phyloP scores from a whole-genome alignment of 2,329 filamentous ascomycete genomes.

The Fusarium acutatum region DNA sequence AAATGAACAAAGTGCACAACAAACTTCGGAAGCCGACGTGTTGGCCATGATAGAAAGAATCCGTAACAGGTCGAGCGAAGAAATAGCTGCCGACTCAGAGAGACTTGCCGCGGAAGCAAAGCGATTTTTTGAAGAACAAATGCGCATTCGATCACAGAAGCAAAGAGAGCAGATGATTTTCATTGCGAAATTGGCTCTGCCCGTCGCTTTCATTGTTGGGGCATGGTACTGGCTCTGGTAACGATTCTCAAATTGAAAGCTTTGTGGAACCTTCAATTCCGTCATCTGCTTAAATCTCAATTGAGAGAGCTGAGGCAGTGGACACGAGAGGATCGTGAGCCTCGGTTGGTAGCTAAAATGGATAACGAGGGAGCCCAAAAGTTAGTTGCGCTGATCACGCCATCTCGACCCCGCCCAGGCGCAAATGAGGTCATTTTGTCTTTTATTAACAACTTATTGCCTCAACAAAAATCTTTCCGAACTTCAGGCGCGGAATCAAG shows the following conservation, averaged over 20 bases:
- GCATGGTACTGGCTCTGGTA: neutral
- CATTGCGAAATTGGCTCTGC: neutral
- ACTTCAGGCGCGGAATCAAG: rapidly evolving
- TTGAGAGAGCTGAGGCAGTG: too few species aligned
- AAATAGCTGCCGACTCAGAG: neutral
- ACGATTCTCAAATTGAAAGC: too few species aligned
- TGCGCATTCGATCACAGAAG: neutral
- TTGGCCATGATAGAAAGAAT: neutral
- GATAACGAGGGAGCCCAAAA: neutral
- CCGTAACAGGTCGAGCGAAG: neutral
- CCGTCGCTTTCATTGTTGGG: neutral
- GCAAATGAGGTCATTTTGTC: neutral
- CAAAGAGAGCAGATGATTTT: neutral
- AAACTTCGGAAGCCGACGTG: neutral
- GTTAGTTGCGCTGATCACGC: conserved; percentile 10
- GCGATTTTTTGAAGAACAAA: neutral
- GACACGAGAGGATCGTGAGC: conserved; percentile 1
- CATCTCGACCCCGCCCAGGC: conserved; percentile 19
- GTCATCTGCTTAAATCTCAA: rapidly evolving
- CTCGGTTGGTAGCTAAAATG: neutral
- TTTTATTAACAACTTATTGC: neutral
- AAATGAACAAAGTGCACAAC: neutral
- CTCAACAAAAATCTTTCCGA: neutral
- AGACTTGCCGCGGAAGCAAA: neutral
- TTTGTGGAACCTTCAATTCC: neutral